These are phyloP conservation scores for Rhizopogon vinicolor DNA, from an alignment of 768 basidiomycete species.

Conservation along the genomic window DNA sequence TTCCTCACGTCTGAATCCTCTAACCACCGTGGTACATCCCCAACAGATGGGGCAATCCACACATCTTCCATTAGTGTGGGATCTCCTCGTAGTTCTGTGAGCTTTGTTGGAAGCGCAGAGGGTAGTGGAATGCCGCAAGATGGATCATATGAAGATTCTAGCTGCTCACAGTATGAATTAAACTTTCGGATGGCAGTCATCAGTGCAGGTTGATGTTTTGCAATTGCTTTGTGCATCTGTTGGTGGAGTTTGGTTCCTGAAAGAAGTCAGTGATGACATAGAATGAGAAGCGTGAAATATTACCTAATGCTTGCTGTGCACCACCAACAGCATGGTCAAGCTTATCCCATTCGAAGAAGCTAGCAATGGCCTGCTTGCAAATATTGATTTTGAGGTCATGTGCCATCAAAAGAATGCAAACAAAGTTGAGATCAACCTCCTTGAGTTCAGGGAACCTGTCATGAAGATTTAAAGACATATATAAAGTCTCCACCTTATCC, in stretches of 20 bases:
- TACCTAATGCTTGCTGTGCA: constrained; percentile 15
- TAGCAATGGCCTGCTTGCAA: constrained; percentile 26
- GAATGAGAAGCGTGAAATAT: background rate
- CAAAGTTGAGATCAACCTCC: constrained; percentile 23
- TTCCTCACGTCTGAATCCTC: constrained; percentile 24
- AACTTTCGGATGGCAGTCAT: constrained; percentile 21
- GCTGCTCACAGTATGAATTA: constrained; percentile 22
- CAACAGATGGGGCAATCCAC: constrained; percentile 23
- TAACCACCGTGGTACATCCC: constrained; percentile 26
- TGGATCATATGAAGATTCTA: constrained; percentile 13
- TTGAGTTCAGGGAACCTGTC: constrained; percentile 29
- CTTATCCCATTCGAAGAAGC: constrained; percentile 34
- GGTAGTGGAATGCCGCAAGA: constrained; percentile 29
- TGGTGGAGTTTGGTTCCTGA: constrained; percentile 28
- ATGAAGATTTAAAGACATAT: constrained; percentile 29
- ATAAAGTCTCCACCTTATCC: constrained; percentile 26
- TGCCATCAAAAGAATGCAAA: constrained; percentile 27
- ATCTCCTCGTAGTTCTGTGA: constrained; percentile 13
- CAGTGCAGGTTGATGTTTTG: constrained; percentile 21
- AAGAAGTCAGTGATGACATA: background rate
- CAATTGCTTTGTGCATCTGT: constrained; percentile 22
- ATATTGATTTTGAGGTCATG: constrained; percentile 37
- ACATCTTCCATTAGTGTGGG: constrained; percentile 32
- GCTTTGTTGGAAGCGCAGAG: constrained; percentile 22
- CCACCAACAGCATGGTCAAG: constrained; percentile 30